These are phyloP conservation scores for Alliaria petiolata DNA, from an alignment of 345 rosid species.

Conservation along the genomic window DNA sequence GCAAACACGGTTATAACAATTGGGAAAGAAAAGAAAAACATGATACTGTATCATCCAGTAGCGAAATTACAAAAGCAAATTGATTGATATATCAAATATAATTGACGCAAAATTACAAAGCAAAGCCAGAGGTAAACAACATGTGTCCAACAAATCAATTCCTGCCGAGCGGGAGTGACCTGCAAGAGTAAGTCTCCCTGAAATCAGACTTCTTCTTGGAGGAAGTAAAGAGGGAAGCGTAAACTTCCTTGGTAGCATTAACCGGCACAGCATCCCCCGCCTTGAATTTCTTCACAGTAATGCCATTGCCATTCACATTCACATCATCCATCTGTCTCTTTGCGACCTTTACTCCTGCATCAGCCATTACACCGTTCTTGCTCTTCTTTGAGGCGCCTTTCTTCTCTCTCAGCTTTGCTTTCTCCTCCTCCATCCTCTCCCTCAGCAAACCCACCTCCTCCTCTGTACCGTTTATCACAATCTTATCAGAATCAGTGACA, in stretches of 20 bases:
- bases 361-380: constrained; percentile 38
- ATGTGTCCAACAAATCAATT: constrained; percentile 39
- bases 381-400: constrained; percentile 44
- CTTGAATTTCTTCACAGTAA: constrained; percentile 55
- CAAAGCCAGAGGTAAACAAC: not conserved
- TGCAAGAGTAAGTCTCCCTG: constrained; percentile 78
- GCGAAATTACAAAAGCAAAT: not conserved
- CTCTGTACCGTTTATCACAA: constrained; percentile 79
- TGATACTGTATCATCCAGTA: not conserved
- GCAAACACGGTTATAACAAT: not conserved
- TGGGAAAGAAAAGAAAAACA: not conserved
- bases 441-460: constrained; percentile 67
- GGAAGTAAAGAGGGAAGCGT: constrained; percentile 87
- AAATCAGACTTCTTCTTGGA: constrained; percentile 65
- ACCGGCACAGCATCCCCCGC: constrained; percentile 61
- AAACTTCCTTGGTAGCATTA: constrained; percentile 79
- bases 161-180: constrained; percentile 85
- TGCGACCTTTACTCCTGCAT: constrained; percentile 44
- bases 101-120: not conserved
- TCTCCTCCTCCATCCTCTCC: constrained; percentile 73
- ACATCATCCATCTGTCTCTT: constrained; percentile 43
- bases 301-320: constrained; percentile 45
- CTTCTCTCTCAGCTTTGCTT: constrained; percentile 53
- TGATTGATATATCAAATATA: not conserved
- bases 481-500: constrained; percentile 57